phyloP scores from a whole-genome alignment of 129 eudicot species.

The Centaurea solstitialis region DNA sequence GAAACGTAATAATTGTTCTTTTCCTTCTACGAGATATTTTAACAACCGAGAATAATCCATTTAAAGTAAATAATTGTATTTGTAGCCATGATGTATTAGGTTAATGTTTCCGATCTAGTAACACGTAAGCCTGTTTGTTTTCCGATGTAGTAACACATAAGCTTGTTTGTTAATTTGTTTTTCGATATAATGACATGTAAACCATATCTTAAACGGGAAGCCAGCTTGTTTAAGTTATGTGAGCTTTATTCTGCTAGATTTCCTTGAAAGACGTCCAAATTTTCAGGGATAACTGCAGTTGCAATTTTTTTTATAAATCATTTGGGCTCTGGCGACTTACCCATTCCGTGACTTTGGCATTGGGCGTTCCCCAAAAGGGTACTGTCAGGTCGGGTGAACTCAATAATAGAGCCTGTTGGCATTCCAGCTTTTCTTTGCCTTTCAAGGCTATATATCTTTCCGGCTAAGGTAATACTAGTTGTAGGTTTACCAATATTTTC shows the following conservation, averaged over 20 bases:
- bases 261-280: background rate
- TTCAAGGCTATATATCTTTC: background rate
- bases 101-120: background rate
- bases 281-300: slow-evolving; percentile 7
- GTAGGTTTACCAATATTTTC: background rate
- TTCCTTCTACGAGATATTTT: background rate
- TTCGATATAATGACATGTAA: background rate
- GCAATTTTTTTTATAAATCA: background rate
- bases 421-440: background rate
- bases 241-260: background rate
- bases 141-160: background rate
- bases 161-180: background rate
- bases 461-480: background rate
- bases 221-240: background rate
- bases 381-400: background rate
- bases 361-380: background rate
- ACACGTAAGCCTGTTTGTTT: background rate
- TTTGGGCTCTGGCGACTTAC: background rate
- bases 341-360: background rate
- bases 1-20: background rate
- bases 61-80: background rate
- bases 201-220: background rate
- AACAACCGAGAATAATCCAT: background rate
- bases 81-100: background rate
- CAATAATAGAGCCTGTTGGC: background rate